Evolutionary conservation across 768 basidiomycete species (phyloP).

Genomic region (Coprinopsis sp.): DNA sequence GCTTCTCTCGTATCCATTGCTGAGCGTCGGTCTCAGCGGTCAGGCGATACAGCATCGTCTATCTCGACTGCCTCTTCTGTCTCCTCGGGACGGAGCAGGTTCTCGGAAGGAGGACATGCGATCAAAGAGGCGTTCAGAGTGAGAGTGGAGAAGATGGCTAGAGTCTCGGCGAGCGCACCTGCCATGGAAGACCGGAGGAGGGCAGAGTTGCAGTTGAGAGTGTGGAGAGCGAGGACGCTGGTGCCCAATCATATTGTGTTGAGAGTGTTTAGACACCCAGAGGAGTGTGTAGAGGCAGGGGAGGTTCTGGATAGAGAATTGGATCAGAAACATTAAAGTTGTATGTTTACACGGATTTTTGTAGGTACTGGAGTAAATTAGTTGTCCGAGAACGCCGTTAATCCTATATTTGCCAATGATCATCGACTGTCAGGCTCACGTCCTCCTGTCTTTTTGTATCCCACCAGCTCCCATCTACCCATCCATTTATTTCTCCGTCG

Average conservation of each 20-base stretch:
- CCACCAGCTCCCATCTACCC: too few relatives aligned
- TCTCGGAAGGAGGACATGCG: not conserved
- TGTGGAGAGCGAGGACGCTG: constrained; percentile 55
- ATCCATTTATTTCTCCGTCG: too few relatives aligned
- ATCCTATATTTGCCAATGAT: too few relatives aligned
- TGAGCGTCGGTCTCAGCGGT: not conserved
- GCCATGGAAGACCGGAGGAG: constrained; percentile 44
- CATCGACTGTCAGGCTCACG: too few relatives aligned
- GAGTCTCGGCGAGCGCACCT: not conserved
- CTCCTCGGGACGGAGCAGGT: not conserved
- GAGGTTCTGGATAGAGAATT: constrained; percentile 33
- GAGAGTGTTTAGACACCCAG: constrained; percentile 63
- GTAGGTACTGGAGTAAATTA: too few relatives aligned
- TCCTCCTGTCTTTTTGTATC: too few relatives aligned
- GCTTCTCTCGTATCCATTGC: not conserved
- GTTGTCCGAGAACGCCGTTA: too few relatives aligned
- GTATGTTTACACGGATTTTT: too few relatives aligned
- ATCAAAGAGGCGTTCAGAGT: not conserved
- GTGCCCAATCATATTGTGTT: constrained; percentile 55
- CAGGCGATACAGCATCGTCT: not conserved
- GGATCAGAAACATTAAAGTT: too few relatives aligned
- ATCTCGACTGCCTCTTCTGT: not conserved
- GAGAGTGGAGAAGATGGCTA: not conserved
- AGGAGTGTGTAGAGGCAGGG: constrained; percentile 62
- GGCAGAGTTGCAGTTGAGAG: constrained; percentile 55